Base-by-base conservation (phyloP, 495 filamentous ascomycete species). In the Ascobolus immersus region DNA sequence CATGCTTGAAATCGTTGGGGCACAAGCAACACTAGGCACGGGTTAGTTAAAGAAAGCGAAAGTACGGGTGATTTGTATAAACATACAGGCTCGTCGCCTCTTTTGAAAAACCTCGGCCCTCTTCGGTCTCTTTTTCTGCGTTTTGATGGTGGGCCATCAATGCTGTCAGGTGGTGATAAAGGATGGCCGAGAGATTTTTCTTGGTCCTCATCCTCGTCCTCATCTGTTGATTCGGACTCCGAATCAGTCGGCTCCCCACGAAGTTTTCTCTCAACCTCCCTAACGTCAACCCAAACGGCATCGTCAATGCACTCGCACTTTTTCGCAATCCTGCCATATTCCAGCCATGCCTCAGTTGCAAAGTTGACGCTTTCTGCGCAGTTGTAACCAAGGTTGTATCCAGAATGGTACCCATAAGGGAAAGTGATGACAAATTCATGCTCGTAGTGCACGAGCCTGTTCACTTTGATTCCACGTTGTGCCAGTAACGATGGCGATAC, bases 361-460 rank as follows among this genome's bases (percentile, higher is more conserved):
- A 99, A 99, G 52, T 99, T 99, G 52, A 99, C 86, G 2, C 86
- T 91, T 49, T 99, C 86, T 21, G 86, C 86, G 52, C 86, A 99
- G 51, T 99, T 99, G 53, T 99, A 99, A 9, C 89, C 86, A 21
- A 99, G 55, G 42, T 99, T 99, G 52, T 84, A 99, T 7, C 86
- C 86, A 6, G 86, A 99, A 47, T 99, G 86, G 52, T 99, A 99
- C 17, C 86, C 86, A 40, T 93, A 94, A 0, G 86, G 86, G 48
- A 86, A 99, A 0, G 86, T 99, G 38, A 99, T 91, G 36, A 99
- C 80, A 43, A 99, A 99, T 46, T 99, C 86, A 36, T 84, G 80
- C 46, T 92, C 86, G 41, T 89, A 75, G 34, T 92, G 89, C n/a
- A 93, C 77, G 31, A 90, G 61, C 35, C 71, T 77, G 55, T 99